phyloP scores from a whole-genome alignment of 148 eudicot genomes.

The Cornus florida region DNA sequence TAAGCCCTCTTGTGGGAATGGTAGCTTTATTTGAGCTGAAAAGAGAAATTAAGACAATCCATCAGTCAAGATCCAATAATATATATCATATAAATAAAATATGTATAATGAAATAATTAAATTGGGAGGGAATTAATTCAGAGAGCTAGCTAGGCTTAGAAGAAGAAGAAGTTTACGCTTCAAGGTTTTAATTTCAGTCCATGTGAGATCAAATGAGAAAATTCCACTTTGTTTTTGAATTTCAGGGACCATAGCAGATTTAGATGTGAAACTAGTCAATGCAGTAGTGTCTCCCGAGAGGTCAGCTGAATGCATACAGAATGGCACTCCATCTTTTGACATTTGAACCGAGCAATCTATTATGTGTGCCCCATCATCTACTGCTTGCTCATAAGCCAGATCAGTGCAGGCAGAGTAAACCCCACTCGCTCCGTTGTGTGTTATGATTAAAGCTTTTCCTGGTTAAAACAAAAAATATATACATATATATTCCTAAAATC shows the following conservation, averaged over 20 bases:
- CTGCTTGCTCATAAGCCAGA: conserved; percentile 89
- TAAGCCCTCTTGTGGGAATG: conserved; percentile 28
- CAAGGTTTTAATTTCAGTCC: conserved; percentile 74
- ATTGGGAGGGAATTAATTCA: too few relatives aligned
- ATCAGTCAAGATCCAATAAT: not conserved
- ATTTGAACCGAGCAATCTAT: conserved; percentile 92
- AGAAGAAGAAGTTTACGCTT: conserved; percentile 46
- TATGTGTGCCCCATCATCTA: conserved; percentile 80
- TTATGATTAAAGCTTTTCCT: conserved; percentile 53
- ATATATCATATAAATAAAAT: too few relatives aligned
- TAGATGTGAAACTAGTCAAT: conserved; percentile 42
- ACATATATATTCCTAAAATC: too few relatives aligned
- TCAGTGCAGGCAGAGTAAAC: conserved; percentile 72
- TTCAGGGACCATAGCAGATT: conserved; percentile 56
- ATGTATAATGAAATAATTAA: not conserved
- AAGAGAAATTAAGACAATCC: not conserved
- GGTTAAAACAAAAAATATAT: not conserved
- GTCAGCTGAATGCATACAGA: conserved; percentile 73
- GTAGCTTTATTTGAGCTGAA: conserved; percentile 67
- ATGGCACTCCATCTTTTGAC: conserved; percentile 85
- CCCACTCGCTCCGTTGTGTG: conserved; percentile 88
- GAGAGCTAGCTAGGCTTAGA: too few relatives aligned
- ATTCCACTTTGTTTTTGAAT: conserved; percentile 64
- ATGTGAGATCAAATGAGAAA: conserved; percentile 83
- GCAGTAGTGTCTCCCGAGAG: conserved; percentile 67